Percentiles rank a stretch among this genome's conserved stretches.
Evolutionary conservation across 2,329 filamentous ascomycete genomes (phyloP).

Genomic region (Aspergillus fumigatiaffinis): DNA sequence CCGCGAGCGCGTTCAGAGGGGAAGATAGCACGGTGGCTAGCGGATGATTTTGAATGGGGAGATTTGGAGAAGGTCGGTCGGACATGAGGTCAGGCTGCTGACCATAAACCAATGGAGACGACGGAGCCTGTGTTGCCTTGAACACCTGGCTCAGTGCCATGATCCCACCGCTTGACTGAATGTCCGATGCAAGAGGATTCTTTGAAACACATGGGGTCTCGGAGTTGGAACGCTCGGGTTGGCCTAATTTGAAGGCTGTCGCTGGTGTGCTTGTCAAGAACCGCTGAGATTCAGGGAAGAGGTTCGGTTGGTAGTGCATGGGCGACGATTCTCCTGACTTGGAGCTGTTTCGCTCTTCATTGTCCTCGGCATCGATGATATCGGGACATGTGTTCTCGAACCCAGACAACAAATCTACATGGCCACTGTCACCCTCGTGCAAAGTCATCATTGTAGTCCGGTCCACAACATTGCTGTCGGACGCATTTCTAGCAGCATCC

Average conservation of each 20-base stretch:
- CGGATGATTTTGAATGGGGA: slow-evolving; percentile 40
- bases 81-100: slow-evolving; percentile 37
- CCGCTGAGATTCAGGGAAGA: slow-evolving; percentile 46
- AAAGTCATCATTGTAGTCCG: slow-evolving; percentile 36
- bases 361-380: slow-evolving; percentile 47
- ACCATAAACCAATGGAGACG: slow-evolving; percentile 41
- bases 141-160: slow-evolving; percentile 48
- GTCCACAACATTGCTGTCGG: slow-evolving; percentile 22
- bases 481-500: slow-evolving; percentile 22
- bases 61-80: slow-evolving; percentile 48
- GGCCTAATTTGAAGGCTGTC: slow-evolving; percentile 32
- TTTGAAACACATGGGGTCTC: slow-evolving; percentile 39
- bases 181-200: slow-evolving; percentile 40
- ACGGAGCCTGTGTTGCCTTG: slow-evolving; percentile 45
- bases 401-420: slow-evolving; percentile 41
- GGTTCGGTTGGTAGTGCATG: slow-evolving; percentile 33
- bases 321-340: slow-evolving; percentile 36
- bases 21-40: slow-evolving; percentile 35
- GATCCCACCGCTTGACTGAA: slow-evolving; percentile 34
- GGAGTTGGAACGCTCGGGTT: slow-evolving; percentile 22
- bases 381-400: slow-evolving; percentile 28
- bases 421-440: slow-evolving; percentile 40
- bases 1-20: slow-evolving; percentile 30
- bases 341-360: slow-evolving; percentile 33
- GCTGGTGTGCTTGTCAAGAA: slow-evolving; percentile 42